Base-by-base conservation (phyloP, 2,329 filamentous ascomycete genomes). In the Talaromyces amestolkiae region DNA sequence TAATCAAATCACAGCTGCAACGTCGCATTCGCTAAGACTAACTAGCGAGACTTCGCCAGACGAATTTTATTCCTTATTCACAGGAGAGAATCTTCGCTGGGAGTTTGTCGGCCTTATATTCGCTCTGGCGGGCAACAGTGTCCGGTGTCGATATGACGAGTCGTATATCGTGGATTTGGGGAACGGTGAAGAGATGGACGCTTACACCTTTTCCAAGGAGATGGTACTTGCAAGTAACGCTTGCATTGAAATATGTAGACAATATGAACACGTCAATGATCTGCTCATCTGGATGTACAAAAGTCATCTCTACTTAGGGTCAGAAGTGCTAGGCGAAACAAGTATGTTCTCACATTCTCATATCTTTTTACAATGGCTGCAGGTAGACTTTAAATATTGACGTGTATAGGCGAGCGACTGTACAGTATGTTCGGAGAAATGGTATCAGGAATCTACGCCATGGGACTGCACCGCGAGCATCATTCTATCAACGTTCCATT, bases 101-200 rank as follows among this genome's bases (percentile, higher is more conserved):
- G 70, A 72, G 56, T 70, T 70, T 59, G 53, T 72, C 33, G 70
- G 70, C n/a, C 56, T 71, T 19, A 68, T 70, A 17, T 72, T 69
- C 45, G 65, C 69, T 7, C 45, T 70, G 35, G 69, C 68, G 1
- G 70, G 70, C 3, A 33, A 67, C n/a, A 64, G 66, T 58, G 45
- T 62, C 37, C 15, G 43, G 49, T 43, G 47, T 27, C 49, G 51
- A 58, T 65, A 58, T 41, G 35, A 62, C 27, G 37, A 31, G 10
- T 43, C 19, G 5, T 41, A 61, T 45, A 31, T 66, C 9, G 54
- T 68, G 47, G 43, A 63, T 27, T 19, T 65, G 39, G 47, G 54
- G n/a, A 63, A 67, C 31, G 64, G 64, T 1, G 63, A 68, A 41
- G 24, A 54, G 24, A 56, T 66, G 37, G 65, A 65, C 15, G 60